Evolutionary conservation across 1,284 basidiomycete genomes (phyloP).

Genomic region (Leccinum solheimii): DNA sequence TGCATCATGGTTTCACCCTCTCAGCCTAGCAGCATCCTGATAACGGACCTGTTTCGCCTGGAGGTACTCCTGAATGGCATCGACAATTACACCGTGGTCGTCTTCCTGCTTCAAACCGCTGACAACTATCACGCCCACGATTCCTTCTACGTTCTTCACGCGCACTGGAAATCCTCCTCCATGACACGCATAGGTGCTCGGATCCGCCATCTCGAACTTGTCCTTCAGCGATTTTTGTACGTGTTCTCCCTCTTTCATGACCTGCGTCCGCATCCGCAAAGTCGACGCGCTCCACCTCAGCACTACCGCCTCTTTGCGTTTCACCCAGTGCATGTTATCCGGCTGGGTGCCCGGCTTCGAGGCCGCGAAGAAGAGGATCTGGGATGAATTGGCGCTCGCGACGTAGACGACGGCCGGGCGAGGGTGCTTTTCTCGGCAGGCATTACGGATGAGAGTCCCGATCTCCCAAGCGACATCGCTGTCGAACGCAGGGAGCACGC

Average conservation of each 20-base stretch:
- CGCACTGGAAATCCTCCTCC: constrained; percentile 39
- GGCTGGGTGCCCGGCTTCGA: constrained; percentile 33
- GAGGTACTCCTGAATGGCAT: constrained; percentile 35
- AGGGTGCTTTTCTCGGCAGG: constrained; percentile 20
- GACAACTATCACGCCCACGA: constrained; percentile 39
- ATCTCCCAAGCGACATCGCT: constrained; percentile 35
- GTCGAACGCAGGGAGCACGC: constrained; percentile 22
- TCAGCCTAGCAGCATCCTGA: too few species aligned
- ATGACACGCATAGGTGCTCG: constrained; percentile 33
- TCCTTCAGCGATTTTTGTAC: constrained; percentile 6
- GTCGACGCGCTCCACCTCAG: constrained; percentile 35
- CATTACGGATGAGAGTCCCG: constrained; percentile 31
- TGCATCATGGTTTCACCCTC: too few species aligned
- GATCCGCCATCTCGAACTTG: constrained; percentile 19
- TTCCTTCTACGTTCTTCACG: constrained; percentile 36
- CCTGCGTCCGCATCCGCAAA: background rate
- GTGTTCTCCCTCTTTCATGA: constrained; percentile 1
- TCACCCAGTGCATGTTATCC: constrained; percentile 39
- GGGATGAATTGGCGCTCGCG: constrained; percentile 32
- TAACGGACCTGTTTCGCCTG: too few species aligned
- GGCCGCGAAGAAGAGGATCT: constrained; percentile 33
- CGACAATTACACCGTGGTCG: constrained; percentile 37
- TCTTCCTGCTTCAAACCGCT: constrained; percentile 36
- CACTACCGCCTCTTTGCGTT: constrained; percentile 38
- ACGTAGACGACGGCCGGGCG: constrained; percentile 22